Evolutionary conservation across 306 rosid species (phyloP), one percentile per base, ranked within the genome.

Genomic region (Herpetospermum pedunculosum): DNA sequence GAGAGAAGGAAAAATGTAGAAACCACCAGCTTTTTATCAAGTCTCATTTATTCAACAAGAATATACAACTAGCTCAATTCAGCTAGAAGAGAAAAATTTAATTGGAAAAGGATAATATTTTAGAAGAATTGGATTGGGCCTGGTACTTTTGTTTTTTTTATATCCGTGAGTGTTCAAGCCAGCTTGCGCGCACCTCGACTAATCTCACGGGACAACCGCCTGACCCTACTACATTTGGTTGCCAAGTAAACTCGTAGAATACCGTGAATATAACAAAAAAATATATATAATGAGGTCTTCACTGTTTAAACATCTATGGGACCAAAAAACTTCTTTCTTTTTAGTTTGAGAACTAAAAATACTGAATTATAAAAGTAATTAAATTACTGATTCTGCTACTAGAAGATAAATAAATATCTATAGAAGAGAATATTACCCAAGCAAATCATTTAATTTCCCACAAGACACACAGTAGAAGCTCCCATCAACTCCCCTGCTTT

Each of bases 391-490:
- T 38, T 38, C 16, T n/a, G n/a, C 3, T 11, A 8, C 72, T 18
- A 64, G 30, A 37, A 64, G 18, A 37, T 5, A 38, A 18, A 37
- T 3, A 26, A 19, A 30, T n/a, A 75, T 48, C 70, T 32, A 75
- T 48, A 75, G 21, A 21, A 58, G 64, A 53, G 7, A 67, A 10
- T 38, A 65, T 89, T 89, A 91, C 97, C 99, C 88, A 11, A 91
- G 95, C 78, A 94, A 84, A 85, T 91, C 96, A 82, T 91, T 94
- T 73, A 85, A 54, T 83, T 94, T 89, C 75, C 97, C 85, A 80
- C 99, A 94, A 29, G 95, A 84, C 64, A 89, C 83, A 74, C 99
- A 94, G 77, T 76, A 79, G 85, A 91, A 94, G 80, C 87, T 82
- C 67, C 99, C 99, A 80, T 91, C 96, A 12, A 87, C 80, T 77